Evolutionary conservation across 495 filamentous ascomycete species (phyloP).

Genomic region (Wilcoxina mikolae): DNA sequence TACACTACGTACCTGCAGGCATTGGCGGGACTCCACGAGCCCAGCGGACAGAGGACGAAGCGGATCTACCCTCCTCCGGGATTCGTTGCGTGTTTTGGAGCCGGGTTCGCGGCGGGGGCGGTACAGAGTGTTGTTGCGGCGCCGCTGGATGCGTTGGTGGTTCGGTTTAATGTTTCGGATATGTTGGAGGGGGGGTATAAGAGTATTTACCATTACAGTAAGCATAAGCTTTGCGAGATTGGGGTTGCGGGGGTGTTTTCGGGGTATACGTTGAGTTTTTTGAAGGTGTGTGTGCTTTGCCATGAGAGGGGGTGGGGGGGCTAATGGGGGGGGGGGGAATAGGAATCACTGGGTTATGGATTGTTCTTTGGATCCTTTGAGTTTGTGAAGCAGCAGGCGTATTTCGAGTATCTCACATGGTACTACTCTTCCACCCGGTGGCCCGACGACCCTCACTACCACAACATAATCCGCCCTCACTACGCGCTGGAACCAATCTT

Average conservation of each 20-base stretch:
- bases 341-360: conserved; percentile 63
- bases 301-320: neutral
- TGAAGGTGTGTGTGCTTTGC: conserved; percentile 34
- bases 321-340: neutral
- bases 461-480: conserved; percentile 54
- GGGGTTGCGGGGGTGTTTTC: conserved; percentile 69
- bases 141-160: conserved; percentile 75
- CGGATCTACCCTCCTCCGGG: conserved; percentile 62
- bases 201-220: conserved; percentile 70
- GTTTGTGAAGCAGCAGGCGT: conserved; percentile 69
- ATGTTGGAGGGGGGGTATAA: conserved; percentile 52
- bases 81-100: conserved; percentile 49
- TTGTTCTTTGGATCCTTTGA: conserved; percentile 80
- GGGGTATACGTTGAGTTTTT: conserved; percentile 60
- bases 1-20: conserved; percentile 81
- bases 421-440: conserved; percentile 45
- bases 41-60: conserved; percentile 50
- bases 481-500: conserved; percentile 75
- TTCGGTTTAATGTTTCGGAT: conserved; percentile 57
- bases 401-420: conserved; percentile 63
- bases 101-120: conserved; percentile 61
- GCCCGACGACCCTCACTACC: conserved; percentile 31
- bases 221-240: conserved; percentile 60
- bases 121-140: conserved; percentile 71
- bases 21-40: conserved; percentile 55